Conservation (phyloP, 2,329 filamentous ascomycete genomes). For the Hypoxylon sp. region DNA sequence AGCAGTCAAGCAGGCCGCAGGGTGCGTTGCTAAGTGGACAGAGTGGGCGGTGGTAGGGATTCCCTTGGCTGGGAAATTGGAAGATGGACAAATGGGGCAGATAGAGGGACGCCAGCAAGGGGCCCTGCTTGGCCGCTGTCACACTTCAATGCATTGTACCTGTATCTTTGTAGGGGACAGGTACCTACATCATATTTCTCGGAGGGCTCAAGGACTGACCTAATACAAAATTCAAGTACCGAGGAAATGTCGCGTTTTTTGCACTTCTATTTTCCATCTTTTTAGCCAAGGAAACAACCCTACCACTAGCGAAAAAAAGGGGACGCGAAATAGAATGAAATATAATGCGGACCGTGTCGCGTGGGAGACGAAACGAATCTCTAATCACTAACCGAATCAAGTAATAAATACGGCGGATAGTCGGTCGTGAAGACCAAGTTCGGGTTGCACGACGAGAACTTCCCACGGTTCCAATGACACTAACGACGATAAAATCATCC, state of each 20-base stretch:
- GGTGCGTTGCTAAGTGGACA: neutral
- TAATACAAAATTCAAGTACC: too few relatives aligned
- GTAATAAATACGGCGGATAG: slow-evolving; percentile 27
- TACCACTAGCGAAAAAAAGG: neutral
- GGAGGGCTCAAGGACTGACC: neutral
- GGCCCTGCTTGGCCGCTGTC: slow-evolving; percentile 22
- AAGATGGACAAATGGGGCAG: slow-evolving; percentile 40
- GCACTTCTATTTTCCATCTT: neutral
- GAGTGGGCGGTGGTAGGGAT: slow-evolving; percentile 28
- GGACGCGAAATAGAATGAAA: neutral
- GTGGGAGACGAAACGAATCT: neutral
- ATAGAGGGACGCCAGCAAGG: slow-evolving; percentile 41
- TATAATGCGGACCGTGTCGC: slow-evolving; percentile 1
- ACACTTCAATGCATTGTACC: slow-evolving; percentile 1
- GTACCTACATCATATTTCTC: neutral
- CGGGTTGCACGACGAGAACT: slow-evolving; percentile 8
- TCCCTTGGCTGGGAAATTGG: slow-evolving; percentile 43
- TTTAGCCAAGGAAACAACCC: neutral
- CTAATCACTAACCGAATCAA: slow-evolving; percentile 10
- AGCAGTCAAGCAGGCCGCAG: neutral
- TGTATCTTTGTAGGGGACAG: neutral
- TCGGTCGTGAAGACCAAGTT: slow-evolving; percentile 17
- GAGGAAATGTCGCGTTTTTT: neutral
- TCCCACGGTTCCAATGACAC: slow-evolving; percentile 6
- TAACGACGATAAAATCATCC: slow-evolving; percentile 32